Base-by-base conservation (phyloP, 768 basidiomycete species). In the Boletus rufocinnamomeus region DNA sequence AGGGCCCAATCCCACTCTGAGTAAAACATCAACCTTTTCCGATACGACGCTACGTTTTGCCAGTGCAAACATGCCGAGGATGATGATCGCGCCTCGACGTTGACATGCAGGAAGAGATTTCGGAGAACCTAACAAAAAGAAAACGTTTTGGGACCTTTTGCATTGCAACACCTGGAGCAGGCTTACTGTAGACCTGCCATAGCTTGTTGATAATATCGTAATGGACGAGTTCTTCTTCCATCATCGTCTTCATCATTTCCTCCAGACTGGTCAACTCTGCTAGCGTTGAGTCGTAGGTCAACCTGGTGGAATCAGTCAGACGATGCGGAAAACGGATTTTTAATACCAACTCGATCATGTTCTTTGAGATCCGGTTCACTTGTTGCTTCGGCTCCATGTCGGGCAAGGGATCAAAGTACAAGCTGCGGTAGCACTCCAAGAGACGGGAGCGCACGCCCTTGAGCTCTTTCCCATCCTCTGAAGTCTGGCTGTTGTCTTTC, bases 221-320 rank as follows among this genome's bases (percentile, higher is more conserved):
- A 65, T 94, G 89, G 21, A 99, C 83, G 35, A 87, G 86, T 4
- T 82, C 84, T 49, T 95, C 91, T 9, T 89, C 87, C 91, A 96
- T 95, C 89, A 99, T 91, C 32, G 90, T 92, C 44, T 92, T 83
- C 87, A 99, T 88, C 81, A 98, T 89, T 74, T 98, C 95, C 69
- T 99, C 97, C 52, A 98, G 75, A 64, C 93, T 95, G 1, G 95
- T 99, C 43, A 99, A 76, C 70, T 98, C 95, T 1, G 97, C 97
- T 28, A 99, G 79, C 0, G 94, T 95, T 2, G 96, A 91, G 17
- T 89, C 85, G 68, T 93, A 95, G 0, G 97, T 98, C 43, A 89
- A 79, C 71, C 96, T 98, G 40, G 52, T 10, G 4, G 21, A 54
- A 40, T 52, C 59, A 41, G 45, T 35, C 46, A 32, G 58, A 28